phyloP scores from a whole-genome alignment of 2,329 filamentous ascomycete genomes.

The Phaeosphaeria sp. region DNA sequence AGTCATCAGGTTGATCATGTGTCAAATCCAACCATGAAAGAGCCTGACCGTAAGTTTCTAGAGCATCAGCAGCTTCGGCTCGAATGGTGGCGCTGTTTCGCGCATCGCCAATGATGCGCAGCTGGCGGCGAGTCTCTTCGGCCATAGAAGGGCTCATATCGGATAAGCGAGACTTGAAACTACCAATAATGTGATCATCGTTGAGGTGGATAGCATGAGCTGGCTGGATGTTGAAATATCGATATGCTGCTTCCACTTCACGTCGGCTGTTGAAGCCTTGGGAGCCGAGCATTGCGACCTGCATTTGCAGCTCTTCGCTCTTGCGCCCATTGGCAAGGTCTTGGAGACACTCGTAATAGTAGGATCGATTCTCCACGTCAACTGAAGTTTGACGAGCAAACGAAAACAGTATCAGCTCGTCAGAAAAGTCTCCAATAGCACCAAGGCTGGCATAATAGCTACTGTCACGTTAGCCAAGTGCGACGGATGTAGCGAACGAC shows the following conservation, averaged over 20 bases:
- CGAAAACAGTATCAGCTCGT: constrained; percentile 66
- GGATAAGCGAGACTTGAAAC: constrained; percentile 65
- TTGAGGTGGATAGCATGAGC: constrained; percentile 49
- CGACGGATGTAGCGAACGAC: constrained; percentile 7
- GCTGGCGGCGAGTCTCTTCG: constrained; percentile 61
- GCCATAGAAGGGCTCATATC: constrained; percentile 62
- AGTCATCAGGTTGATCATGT: constrained; percentile 59
- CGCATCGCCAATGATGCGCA: constrained; percentile 66
- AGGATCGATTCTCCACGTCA: constrained; percentile 61
- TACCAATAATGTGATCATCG: constrained; percentile 67
- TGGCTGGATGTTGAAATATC: constrained; percentile 62
- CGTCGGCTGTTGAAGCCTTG: constrained; percentile 63
- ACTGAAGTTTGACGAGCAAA: constrained; percentile 65
- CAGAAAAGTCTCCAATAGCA: constrained; percentile 66
- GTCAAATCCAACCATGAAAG: constrained; percentile 65
- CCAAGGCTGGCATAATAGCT: constrained; percentile 69
- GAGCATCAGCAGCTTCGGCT: constrained; percentile 62
- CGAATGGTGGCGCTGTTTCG: constrained; percentile 65
- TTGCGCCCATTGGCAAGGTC: constrained; percentile 63
- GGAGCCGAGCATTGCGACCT: constrained; percentile 64
- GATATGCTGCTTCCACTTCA: constrained; percentile 65
- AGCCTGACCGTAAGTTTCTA: constrained; percentile 69
- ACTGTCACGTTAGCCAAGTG: constrained; percentile 23
- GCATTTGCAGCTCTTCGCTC: constrained; percentile 63
- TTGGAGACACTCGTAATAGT: constrained; percentile 71